A percentile compares a stretch with the other conserved stretches of the same genome.
Evolutionary conservation across 495 filamentous ascomycete genomes (phyloP).

Genomic region (Penicillium lagena): DNA sequence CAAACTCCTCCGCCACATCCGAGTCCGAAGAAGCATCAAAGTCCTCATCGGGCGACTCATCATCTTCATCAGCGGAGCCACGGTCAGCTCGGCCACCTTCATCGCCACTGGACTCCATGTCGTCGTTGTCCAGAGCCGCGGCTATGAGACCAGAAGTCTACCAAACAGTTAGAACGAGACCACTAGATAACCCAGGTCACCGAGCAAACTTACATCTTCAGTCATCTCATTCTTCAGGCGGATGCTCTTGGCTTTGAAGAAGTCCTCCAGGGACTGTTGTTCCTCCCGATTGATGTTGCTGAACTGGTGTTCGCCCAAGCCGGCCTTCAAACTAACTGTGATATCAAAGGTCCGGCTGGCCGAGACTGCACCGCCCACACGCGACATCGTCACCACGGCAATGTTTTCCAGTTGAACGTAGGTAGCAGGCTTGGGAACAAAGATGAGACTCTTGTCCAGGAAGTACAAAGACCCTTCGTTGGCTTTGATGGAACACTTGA

Average conservation of each 20-base stretch:
- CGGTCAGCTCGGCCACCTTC: conserved; percentile 66
- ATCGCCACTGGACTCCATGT: conserved; percentile 77
- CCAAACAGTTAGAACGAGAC: conserved; percentile 4
- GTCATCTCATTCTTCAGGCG: conserved; percentile 96
- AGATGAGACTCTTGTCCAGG: conserved; percentile 97
- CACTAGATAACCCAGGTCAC: conserved; percentile 1
- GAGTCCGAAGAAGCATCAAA: conserved; percentile 88
- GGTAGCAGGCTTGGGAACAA: conserved; percentile 95
- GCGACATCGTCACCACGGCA: conserved; percentile 84
- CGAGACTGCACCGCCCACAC: conserved; percentile 88
- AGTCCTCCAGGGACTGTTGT: conserved; percentile 87
- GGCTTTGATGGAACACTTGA: conserved; percentile 99
- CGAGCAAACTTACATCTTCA: conserved; percentile 48
- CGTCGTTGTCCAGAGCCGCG: conserved; percentile 72
- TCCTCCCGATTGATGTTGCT: conserved; percentile 99
- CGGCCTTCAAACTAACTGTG: conserved; percentile 76
- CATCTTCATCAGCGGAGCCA: conserved; percentile 91
- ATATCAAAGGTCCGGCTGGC: conserved; percentile 97
- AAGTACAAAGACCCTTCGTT: conserved; percentile 97
- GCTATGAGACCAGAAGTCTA: conserved; percentile 60
- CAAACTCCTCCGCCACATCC: conserved; percentile 94
- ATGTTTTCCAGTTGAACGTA: conserved; percentile 93
- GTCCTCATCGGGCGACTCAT: conserved; percentile 91
- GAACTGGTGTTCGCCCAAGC: conserved; percentile 80
- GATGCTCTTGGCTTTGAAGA: conserved; percentile 89